Base-by-base conservation (phyloP, 805 yeast genomes). In the Wickerhamiella cacticola region DNA sequence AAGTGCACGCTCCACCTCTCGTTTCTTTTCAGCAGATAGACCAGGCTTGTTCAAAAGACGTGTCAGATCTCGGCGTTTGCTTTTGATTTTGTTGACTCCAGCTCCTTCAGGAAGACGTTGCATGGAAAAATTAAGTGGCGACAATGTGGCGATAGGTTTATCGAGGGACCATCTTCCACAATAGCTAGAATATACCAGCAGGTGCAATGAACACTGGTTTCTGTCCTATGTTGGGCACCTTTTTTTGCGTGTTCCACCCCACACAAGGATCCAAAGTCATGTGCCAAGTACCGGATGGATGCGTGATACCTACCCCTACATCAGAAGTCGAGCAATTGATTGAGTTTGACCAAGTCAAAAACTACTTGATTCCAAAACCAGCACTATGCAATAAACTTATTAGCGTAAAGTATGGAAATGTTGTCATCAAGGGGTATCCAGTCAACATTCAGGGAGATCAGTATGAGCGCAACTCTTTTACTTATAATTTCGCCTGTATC, bases 281-380 rank as follows among this genome's bases (percentile, higher is more conserved):
- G 4, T 83, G 82, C 57, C 96, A 92, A 61, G 94, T 86, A 0
- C 98, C 98, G 2, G 76, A 79, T 34, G 84, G 86, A 5, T 70
- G 82, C 3, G 75, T 61, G 48, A 55, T 49, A 13, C 40, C 46
- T 4, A 53, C 60, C 10, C 48, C 41, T 3, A 53, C 59, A 3
- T 36, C 54, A 41, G 55, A 59, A 22, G 56, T 50, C 15, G 50
- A 48, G n/a, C 71, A 71, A 26, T 63, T 79, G 49, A 80, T 85
- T 58, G 80, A 82, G 56, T 92, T 94, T 62, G 94, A 86, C 59
- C 71, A 83, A 1, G 79, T 92, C 38, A 85, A 85, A 60, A 89
- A 86, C 68, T 92, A 84, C 61, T 76, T 92, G 41, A 89, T 92
- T 23, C 99, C 99, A 1, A 92, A 92, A 59, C 88, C 95, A 0